Evolutionary conservation across 768 basidiomycete species (phyloP), one percentile per base, ranked within the genome.

Genomic region (Aureoboletus auriporus): DNA sequence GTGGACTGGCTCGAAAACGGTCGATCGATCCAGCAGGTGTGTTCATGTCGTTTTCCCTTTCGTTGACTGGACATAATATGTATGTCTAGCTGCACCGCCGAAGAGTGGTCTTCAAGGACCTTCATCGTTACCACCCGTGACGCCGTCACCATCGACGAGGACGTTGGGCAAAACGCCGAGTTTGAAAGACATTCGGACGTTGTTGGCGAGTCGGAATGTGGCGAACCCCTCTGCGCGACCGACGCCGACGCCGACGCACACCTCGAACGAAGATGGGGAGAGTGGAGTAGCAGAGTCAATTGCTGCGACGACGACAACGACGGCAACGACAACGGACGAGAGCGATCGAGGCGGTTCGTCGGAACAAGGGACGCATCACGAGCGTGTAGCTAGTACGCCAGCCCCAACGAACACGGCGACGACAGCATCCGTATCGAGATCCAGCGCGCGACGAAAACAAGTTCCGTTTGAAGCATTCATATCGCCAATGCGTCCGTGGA

Each of bases 391-490:
- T 14, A 30, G 36, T 16, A 51, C 56, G 6, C 45, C 52, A 0
- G 38, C 29, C 10, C 35, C 52, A 20, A 5, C 13, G 30, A 28
- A 38, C 26, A 39, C 44, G 5, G n/a, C 39, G 36, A 35, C 2
- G 13, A 41, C 51, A 1, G 13, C 14, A 5, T 50, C 47, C 6
- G 31, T 42, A 27, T 39, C 33, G 13, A 26, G 33, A 13, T 37
- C 36, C 1, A 20, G 16, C 41, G 8, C 47, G 5, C 27, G 26
- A 13, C 47, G 9, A 28, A n/a, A 13, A 14, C 31, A 7, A 45
- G 34, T 46, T 8, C 49, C 57, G 7, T 65, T 64, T 9, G 50
- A 58, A 28, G 54, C 45, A 6, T 65, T 60, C 39, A 63, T 64
- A 9, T 65, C 63, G 13, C 57, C 57, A 5, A 38, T 33, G 8